A percentile compares a stretch with the other conserved stretches of the same genome.
Evolutionary conservation across 1,284 basidiomycete species (phyloP).

Genomic region (Crocinoboletus sp.): DNA sequence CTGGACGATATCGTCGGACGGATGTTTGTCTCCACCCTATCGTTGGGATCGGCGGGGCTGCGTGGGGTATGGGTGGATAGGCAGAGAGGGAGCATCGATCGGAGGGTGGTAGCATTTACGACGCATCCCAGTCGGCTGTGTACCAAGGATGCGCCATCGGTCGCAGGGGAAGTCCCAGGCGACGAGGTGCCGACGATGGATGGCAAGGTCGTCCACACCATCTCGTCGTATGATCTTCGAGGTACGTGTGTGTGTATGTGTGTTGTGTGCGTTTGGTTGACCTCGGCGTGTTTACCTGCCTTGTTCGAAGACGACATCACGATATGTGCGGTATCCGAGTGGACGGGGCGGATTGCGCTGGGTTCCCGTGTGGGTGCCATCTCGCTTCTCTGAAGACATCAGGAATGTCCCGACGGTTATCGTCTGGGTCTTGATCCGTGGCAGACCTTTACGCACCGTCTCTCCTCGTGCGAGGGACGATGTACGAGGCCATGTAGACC

Average conservation of each 20-base stretch:
- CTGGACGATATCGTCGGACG: neutral
- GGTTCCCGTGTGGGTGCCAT: slow-evolving; percentile 20
- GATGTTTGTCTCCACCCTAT: slow-evolving; percentile 29
- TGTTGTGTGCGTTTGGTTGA: neutral
- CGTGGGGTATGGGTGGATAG: slow-evolving; percentile 52
- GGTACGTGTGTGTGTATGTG: slow-evolving; percentile 35
- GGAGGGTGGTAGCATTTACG: slow-evolving; percentile 26
- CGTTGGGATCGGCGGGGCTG: slow-evolving; percentile 41
- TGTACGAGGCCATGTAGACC: too few species aligned
- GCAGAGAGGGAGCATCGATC: slow-evolving; percentile 33
- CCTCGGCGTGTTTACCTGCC: neutral
- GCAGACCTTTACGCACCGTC: too few species aligned
- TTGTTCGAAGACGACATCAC: slow-evolving; percentile 19
- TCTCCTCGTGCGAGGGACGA: too few species aligned
- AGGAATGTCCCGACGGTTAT: too few species aligned
- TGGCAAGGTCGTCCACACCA: slow-evolving; percentile 36
- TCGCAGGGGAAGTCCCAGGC: neutral
- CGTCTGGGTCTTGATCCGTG: too few species aligned
- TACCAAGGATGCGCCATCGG: neutral
- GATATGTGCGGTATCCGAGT: slow-evolving; percentile 26
- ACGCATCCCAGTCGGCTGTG: slow-evolving; percentile 14
- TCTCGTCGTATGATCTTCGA: slow-evolving; percentile 46
- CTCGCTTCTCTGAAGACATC: slow-evolving; percentile 13
- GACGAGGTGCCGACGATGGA: slow-evolving; percentile 24
- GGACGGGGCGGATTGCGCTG: slow-evolving; percentile 25